Percentiles rank a stretch among this genome's conserved stretches.
These are phyloP conservation scores for Pleurostoma richardsiae DNA, from an alignment of 2,329 filamentous ascomycete species.

Conservation along the genomic window DNA sequence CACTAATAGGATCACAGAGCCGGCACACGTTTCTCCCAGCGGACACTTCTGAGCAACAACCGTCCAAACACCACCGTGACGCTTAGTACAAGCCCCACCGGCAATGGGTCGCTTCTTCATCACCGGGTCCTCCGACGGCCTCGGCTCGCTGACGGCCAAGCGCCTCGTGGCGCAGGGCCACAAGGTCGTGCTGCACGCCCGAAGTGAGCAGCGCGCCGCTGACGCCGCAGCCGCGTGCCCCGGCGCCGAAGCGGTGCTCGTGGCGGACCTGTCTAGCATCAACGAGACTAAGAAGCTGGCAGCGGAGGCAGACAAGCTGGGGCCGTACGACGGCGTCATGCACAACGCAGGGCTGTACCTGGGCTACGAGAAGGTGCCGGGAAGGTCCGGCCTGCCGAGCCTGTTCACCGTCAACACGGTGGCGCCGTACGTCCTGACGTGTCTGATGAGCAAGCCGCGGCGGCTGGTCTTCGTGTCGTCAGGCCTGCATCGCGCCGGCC, in stretches of 20 bases:
- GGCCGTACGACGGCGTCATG: slow-evolving; percentile 48
- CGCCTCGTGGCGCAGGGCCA: slow-evolving; percentile 45
- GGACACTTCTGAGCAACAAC: too few species aligned
- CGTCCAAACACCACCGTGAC: too few species aligned
- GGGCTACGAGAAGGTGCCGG: slow-evolving; percentile 23
- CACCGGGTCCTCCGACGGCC: slow-evolving; percentile 53
- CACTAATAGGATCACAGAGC: too few species aligned
- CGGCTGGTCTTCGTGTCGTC: slow-evolving; percentile 48
- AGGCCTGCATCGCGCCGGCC: slow-evolving; percentile 43
- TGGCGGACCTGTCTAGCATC: slow-evolving; percentile 47
- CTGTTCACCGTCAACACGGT: slow-evolving; percentile 52
- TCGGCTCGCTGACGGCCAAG: slow-evolving; percentile 46
- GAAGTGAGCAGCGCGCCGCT: slow-evolving; percentile 46
- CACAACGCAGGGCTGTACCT: slow-evolving; percentile 52
- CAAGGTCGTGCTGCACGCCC: slow-evolving; percentile 50
- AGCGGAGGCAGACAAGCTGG: slow-evolving; percentile 39
- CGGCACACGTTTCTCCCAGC: too few species aligned
- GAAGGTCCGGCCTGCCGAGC: slow-evolving; percentile 32
- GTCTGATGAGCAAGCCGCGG: slow-evolving; percentile 39
- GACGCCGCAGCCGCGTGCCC: slow-evolving; percentile 43
- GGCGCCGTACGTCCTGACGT: slow-evolving; percentile 52
- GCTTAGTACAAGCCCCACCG: too few species aligned
- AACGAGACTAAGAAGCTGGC: slow-evolving; percentile 46
- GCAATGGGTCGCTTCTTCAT: slow-evolving; percentile 30
- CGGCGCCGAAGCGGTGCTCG: slow-evolving; percentile 41